Percentiles rank a stretch among this genome's conserved stretches.
These are phyloP conservation scores for Saturnispora bothae DNA, from an alignment of 805 yeast species.

Conservation along the genomic window DNA sequence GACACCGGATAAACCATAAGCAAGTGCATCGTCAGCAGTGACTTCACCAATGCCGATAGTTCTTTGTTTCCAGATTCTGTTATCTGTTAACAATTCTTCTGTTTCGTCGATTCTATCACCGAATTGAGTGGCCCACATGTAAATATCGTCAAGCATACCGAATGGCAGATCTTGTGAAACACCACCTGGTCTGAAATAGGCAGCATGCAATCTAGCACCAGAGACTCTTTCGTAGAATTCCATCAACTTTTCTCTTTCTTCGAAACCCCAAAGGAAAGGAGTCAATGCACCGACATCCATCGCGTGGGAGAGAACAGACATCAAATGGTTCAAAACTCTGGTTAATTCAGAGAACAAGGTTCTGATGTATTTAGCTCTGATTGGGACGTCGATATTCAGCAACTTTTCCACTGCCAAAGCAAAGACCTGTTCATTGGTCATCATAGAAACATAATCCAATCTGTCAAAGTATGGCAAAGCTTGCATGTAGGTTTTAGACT, in stretches of 20 bases:
- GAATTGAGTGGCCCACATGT: conserved; percentile 94
- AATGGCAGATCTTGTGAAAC: conserved; percentile 81
- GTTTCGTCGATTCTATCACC: conserved; percentile 88
- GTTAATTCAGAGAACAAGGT: conserved; percentile 83
- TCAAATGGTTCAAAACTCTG: conserved; percentile 70
- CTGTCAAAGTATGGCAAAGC: conserved; percentile 85
- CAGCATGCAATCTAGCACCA: conserved; percentile 84
- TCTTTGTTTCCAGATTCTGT: conserved; percentile 88
- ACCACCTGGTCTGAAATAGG: conserved; percentile 88
- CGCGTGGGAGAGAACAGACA: conserved; percentile 80
- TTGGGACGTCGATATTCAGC: conserved; percentile 74
- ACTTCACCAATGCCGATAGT: conserved; percentile 71
- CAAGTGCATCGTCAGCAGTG: conserved; percentile 78
- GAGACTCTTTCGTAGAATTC: conserved; percentile 86
- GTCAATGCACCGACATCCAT: conserved; percentile 94
- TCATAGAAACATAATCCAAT: conserved; percentile 76
- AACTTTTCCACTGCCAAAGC: conserved; percentile 77
- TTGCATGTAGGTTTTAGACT: conserved; percentile 76
- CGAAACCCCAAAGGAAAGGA: conserved; percentile 90
- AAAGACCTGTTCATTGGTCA: conserved; percentile 84
- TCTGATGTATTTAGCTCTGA: conserved; percentile 76
- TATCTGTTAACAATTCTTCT: conserved; percentile 81
- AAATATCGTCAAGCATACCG: conserved; percentile 80
- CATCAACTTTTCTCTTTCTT: conserved; percentile 87
- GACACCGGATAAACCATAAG: conserved; percentile 72